Base-by-base conservation (phyloP, 2,329 filamentous ascomycete species). In the Penicillium frequentans region DNA sequence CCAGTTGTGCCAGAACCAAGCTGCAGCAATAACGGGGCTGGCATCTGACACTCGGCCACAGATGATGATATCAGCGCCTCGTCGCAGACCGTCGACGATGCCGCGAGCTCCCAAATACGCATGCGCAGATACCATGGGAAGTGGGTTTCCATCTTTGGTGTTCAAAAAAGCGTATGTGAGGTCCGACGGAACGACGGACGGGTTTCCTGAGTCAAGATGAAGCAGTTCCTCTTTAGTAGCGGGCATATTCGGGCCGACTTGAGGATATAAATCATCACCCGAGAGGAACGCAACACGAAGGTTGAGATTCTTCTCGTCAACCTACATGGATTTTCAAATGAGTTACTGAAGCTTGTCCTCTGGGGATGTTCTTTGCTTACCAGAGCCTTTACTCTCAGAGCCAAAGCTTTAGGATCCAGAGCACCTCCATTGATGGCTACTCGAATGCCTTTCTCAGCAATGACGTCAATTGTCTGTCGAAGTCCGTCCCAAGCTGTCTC, bases 1-100 rank as follows among this genome's bases (percentile, higher is more conserved):
- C 84, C 83, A 86, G 1, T 74, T 70, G 52, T 86, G 77, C 79
- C 82, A 86, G 72, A 77, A 86, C 64, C 79, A 79, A 0, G 83
- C 83, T 0, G 82, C 81, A 0, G 80, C 84, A 56, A 86, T 84
- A 0, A 84, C 81, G 0, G 81, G 82, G 2, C 77, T 79, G 0
- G 81, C 81, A 65, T 78, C 75, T 5, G 75, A 60, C 1, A 77
- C 74, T 16, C 75, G 64, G 5, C 76, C 77, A 58, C 74, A 77
- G n/a, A 79, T 68, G 5, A 79, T 68, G 52, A 79, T 77, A 57
- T 78, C 73, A 1, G 75, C 75, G 1, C 75, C 76, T 7, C 68
- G 56, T 21, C 68, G 62, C 2, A 78, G 63, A 10, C 67, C 73
- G 35, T 68, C 62, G 1, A 66, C 65, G 26, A 78, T 75, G 10